These are phyloP conservation scores for Beta lomatogona DNA, from an alignment of 179 eudicot species.

Conservation along the genomic window DNA sequence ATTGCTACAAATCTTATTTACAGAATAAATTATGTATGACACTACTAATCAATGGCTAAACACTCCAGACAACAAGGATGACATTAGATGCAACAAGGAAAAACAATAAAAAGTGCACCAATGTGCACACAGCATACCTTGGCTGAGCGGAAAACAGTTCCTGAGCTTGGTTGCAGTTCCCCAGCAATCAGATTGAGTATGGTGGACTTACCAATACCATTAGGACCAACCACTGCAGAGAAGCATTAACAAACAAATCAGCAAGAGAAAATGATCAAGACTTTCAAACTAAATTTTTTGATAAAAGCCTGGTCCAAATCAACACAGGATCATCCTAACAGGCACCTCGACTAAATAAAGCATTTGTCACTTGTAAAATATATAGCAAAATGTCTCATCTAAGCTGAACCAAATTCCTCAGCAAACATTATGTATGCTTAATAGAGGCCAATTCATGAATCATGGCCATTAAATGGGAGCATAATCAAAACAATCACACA, in stretches of 20 bases:
- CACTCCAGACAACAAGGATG: neutral
- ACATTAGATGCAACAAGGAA: neutral
- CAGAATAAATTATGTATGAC: neutral
- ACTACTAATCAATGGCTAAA: neutral
- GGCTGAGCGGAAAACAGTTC: conserved; percentile 95
- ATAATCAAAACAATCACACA: neutral
- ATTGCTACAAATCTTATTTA: neutral
- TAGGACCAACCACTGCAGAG: conserved; percentile 94
- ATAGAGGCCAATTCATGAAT: neutral
- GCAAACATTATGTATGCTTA: neutral
- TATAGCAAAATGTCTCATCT: neutral
- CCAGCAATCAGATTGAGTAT: conserved; percentile 95
- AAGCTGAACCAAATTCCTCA: neutral
- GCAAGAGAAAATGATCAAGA: conserved; percentile 15
- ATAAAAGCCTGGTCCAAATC: neutral
- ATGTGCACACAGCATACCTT: conserved; percentile 51
- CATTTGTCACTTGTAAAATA: neutral
- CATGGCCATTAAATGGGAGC: neutral
- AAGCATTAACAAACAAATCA: conserved; percentile 8
- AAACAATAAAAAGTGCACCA: neutral
- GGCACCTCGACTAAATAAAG: neutral
- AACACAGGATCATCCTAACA: neutral
- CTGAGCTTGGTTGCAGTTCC: conserved; percentile 97
- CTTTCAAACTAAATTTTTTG: neutral
- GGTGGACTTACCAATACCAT: conserved; percentile 97